A percentile compares a stretch with the other conserved stretches of the same genome.
Conservation (phyloP, 352 stramenopile species). For the Pythium aphanidermatum region DNA sequence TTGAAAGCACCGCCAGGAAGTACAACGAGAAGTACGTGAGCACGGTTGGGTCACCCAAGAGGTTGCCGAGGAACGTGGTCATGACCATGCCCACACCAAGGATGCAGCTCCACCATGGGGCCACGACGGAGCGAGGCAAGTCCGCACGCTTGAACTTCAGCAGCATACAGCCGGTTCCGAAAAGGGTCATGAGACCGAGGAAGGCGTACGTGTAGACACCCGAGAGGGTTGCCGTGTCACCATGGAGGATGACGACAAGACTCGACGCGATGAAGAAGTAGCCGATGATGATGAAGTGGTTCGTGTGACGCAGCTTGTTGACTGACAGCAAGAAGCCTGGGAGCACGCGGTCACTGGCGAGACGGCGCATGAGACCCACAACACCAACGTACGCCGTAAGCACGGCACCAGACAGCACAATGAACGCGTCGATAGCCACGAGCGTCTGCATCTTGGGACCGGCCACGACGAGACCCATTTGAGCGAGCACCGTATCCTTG, state of each 20-base stretch:
- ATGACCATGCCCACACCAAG: slow-evolving; percentile 79
- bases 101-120: slow-evolving; percentile 85
- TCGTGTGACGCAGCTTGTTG: slow-evolving; percentile 83
- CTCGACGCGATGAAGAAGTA: slow-evolving; percentile 88
- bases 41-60: slow-evolving; percentile 80
- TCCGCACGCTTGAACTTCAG: slow-evolving; percentile 94
- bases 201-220: slow-evolving; percentile 96
- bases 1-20: slow-evolving; percentile 70
- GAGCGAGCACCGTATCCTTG: slow-evolving; percentile 88
- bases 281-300: slow-evolving; percentile 90
- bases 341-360: slow-evolving; percentile 88
- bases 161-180: slow-evolving; percentile 90
- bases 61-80: slow-evolving; percentile 78
- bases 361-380: slow-evolving; percentile 85
- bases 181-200: slow-evolving; percentile 92
- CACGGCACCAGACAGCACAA: slow-evolving; percentile 91
- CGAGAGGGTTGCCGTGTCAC: slow-evolving; percentile 88
- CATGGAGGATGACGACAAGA: slow-evolving; percentile 86
- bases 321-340: slow-evolving; percentile 71
- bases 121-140: slow-evolving; percentile 81
- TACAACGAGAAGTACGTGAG: slow-evolving; percentile 89
- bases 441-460: slow-evolving; percentile 68
- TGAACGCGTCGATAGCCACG: slow-evolving; percentile 90
- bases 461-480: slow-evolving; percentile 84
- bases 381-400: slow-evolving; percentile 93